These are phyloP conservation scores for Jatropha curcas DNA, from an alignment of 345 rosid species.

Conservation along the genomic window DNA sequence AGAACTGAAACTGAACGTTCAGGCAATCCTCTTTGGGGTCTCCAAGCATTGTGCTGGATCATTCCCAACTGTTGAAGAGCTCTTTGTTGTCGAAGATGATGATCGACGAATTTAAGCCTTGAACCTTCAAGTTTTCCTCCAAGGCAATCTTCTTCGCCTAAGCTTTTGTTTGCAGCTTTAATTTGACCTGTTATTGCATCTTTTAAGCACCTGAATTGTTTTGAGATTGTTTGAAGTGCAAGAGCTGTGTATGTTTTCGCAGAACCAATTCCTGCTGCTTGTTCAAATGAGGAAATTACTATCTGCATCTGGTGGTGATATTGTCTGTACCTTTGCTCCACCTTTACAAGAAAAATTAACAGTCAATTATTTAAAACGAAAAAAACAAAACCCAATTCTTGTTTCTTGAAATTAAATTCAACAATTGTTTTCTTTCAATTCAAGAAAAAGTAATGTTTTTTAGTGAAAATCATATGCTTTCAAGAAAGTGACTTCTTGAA, in stretches of 20 bases:
- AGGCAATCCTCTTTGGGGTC: slow-evolving; percentile 97
- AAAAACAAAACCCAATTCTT: too few species aligned
- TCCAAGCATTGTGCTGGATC: slow-evolving; percentile 99
- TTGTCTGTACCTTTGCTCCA: slow-evolving; percentile 95
- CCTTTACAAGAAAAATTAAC: slow-evolving; percentile 41
- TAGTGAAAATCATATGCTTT: not conserved
- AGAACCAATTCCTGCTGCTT: slow-evolving; percentile 82
- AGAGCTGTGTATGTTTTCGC: slow-evolving; percentile 89
- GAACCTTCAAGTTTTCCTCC: slow-evolving; percentile 83
- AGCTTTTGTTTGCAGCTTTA: slow-evolving; percentile 73
- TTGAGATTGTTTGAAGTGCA: slow-evolving; percentile 88
- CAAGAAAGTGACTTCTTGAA: not conserved
- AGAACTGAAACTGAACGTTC: slow-evolving; percentile 94
- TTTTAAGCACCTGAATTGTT: slow-evolving; percentile 89
- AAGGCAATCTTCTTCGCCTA: slow-evolving; percentile 79
- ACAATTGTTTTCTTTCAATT: not conserved
- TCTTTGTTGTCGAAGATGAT: slow-evolving; percentile 89
- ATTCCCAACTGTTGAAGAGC: slow-evolving; percentile 95
- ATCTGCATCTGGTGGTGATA: slow-evolving; percentile 96
- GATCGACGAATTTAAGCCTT: slow-evolving; percentile 87
- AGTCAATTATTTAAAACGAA: too few species aligned
- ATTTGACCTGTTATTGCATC: slow-evolving; percentile 90
- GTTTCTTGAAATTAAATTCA: not conserved
- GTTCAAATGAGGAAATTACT: slow-evolving; percentile 83
- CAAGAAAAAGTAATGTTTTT: not conserved